Evolutionary conservation across 2,329 filamentous ascomycete species (phyloP), one percentile per base, ranked within the genome.

Genomic region (Alternaria gaisen): DNA sequence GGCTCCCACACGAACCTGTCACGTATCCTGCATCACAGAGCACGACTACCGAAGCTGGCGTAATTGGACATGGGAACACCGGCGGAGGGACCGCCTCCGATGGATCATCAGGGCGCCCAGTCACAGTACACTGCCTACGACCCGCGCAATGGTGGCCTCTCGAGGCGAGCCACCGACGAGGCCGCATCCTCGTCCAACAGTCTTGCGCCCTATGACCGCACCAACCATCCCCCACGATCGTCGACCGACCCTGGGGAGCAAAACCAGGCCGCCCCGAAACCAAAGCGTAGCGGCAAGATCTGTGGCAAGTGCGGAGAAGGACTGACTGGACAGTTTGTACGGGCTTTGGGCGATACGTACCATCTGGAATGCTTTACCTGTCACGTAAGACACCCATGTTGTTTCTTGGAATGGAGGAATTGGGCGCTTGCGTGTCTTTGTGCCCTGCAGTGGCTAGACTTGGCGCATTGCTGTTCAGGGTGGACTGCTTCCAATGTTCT

Each of bases 341-440:
- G 95, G 72, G 95, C 95, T 46, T 82, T 99, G 56, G 93, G 94
- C 56, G 94, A 93, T 59, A 98, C 94, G 54, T 99, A 93, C 79
- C 95, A 99, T 83, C 83, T 99, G 68, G 94, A 99, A 79, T 99
- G 95, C 84, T 99, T 99, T 82, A 96, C 93, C 78, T 99, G 95
- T 80, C 88, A 93, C 82, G 94, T 97, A 87, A 47, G 69, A 65
- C 22, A 22, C 53, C 53, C 34, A 32, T 20, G 41, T 52, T 41
- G 18, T 57, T 48, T 57, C 12, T 10, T 30, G 9, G 36, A 50
- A 1, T 38, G 30, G 32, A 36, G 46, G 14, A 14, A 16, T 26
- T 26, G 46, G 30, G 32, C 46, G 5, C 26, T 0, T 24, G 46
- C 46, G 24, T 18, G 46, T 38, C 32, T 18, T 4, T 26, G 32